These are phyloP conservation scores for Coemansia reversa DNA, from an alignment of 192 early-diverging fungal genomes.

Conservation along the genomic window DNA sequence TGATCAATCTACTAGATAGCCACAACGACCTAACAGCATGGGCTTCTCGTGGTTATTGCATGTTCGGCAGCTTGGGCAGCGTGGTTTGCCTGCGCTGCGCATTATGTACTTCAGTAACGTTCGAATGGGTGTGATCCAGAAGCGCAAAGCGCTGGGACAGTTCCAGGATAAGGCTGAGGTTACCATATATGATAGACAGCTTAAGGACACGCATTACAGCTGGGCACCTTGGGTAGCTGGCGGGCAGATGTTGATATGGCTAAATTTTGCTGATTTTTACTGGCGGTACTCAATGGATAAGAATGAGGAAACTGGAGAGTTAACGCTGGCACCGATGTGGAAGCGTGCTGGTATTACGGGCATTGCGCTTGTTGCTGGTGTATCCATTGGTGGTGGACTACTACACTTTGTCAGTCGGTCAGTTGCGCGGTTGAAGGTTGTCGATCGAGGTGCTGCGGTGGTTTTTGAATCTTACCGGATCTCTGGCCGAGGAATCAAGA, in stretches of 20 bases:
- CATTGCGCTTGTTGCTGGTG: constrained; percentile 26
- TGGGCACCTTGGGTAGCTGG: constrained; percentile 49
- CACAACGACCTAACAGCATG: too few relatives aligned
- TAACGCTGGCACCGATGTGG: constrained; percentile 26
- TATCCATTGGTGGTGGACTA: constrained; percentile 35
- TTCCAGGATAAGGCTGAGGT: constrained; percentile 19
- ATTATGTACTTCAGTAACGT: constrained; percentile 1
- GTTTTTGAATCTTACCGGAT: constrained; percentile 33
- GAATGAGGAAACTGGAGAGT: constrained; percentile 38
- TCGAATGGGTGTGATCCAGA: constrained; percentile 22
- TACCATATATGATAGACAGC: constrained; percentile 23
- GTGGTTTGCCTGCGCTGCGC: too few relatives aligned
- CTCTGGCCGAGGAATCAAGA: constrained; percentile 21
- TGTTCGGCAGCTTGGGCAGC: too few relatives aligned
- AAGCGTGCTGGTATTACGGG: constrained; percentile 36
- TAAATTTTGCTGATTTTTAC: constrained; percentile 55
- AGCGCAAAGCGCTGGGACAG: constrained; percentile 29
- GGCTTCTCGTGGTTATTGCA: too few relatives aligned
- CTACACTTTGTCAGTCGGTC: constrained; percentile 44
- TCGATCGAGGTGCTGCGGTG: constrained; percentile 26
- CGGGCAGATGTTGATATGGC: constrained; percentile 47
- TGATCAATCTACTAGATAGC: too few relatives aligned
- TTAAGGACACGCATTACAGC: constrained; percentile 25
- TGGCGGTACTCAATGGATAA: constrained; percentile 45
- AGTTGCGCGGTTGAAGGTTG: constrained; percentile 28